These are phyloP conservation scores for Agrocybe pediades DNA, from an alignment of 768 basidiomycete species.

Conservation along the genomic window DNA sequence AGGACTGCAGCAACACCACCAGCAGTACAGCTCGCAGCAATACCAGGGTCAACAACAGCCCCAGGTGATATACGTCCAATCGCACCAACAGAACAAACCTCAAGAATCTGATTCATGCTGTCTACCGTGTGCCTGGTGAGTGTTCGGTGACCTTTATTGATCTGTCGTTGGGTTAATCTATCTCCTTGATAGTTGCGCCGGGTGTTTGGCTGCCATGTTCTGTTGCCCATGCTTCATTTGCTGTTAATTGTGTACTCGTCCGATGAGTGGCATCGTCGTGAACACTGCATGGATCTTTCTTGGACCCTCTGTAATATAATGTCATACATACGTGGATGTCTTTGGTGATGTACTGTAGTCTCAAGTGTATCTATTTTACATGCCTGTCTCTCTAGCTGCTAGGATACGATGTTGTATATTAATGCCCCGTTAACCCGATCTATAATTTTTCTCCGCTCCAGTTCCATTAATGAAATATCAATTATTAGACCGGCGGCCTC, in stretches of 20 bases:
- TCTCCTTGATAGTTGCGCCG: background rate
- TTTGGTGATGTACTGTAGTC: no score
- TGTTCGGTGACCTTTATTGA: background rate
- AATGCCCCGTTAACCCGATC: no score
- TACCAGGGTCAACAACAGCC: background rate
- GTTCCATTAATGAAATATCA: background rate
- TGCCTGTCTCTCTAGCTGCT: no score
- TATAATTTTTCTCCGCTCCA: no score
- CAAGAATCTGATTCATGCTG: background rate
- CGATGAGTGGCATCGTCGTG: background rate
- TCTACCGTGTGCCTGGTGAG: background rate
- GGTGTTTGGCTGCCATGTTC: background rate
- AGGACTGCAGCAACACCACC: background rate
- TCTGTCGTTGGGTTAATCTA: background rate
- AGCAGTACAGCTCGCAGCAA: no score
- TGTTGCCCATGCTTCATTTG: background rate
- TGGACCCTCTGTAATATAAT: no score
- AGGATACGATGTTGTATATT: no score
- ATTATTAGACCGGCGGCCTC: conserved; percentile 41
- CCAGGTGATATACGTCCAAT: background rate
- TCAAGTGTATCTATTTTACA: no score
- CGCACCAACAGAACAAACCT: background rate
- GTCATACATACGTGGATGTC: no score
- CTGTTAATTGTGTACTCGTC: background rate
- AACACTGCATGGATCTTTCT: background rate